Evolutionary conservation across 169 alveolate genomes (phyloP), one percentile per base, ranked within the genome.

Genomic region (Cystoisospora suis): DNA sequence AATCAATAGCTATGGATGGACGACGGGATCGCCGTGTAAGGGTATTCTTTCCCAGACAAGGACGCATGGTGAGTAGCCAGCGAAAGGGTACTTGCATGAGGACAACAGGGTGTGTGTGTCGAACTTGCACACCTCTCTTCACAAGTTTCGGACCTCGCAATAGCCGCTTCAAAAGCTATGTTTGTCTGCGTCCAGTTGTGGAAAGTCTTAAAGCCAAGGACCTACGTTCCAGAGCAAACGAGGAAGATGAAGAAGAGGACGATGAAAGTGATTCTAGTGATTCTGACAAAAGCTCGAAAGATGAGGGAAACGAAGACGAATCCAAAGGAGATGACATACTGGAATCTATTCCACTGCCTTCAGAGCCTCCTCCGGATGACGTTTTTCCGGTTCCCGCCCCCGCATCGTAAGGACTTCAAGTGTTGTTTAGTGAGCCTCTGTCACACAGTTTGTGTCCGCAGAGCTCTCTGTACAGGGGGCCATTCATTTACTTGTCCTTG

Each of bases 321-420:
- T n/a, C 81, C 42, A n/a, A 70, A 3, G 81, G 38, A 5, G 81
- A 70, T 27, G 83, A 72, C 42, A 1, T 38, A 29, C 83, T 72
- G 58, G 83, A n/a, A 2, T 38, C 56, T 4, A 32, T 72, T 72
- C 83, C 83, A 5, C 83, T 72, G 12, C 83, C 83, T 40, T 20
- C 6, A n/a, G 83, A 72, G 3, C 83, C 45, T 3, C 83, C 83
- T 0, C 83, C 83, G 56, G 58, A 17, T 9, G 65, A 53, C 12
- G 65, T 53, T 53, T 12, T 23, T 53, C 29, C 65, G 12, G 65
- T 23, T n/a, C n/a, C n/a, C n/a, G n/a, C n/a, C n/a, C n/a, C n/a
- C n/a, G n/a, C n/a, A n/a, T n/a, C n/a, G n/a, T n/a, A 53, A 53
- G 29, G 65, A 23, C 65, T 53, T 53, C 23, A 12, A 53, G 29